Evolutionary conservation across 306 rosid genomes (phyloP), one percentile per base, ranked within the genome.

Genomic region (Vigna angularis): DNA sequence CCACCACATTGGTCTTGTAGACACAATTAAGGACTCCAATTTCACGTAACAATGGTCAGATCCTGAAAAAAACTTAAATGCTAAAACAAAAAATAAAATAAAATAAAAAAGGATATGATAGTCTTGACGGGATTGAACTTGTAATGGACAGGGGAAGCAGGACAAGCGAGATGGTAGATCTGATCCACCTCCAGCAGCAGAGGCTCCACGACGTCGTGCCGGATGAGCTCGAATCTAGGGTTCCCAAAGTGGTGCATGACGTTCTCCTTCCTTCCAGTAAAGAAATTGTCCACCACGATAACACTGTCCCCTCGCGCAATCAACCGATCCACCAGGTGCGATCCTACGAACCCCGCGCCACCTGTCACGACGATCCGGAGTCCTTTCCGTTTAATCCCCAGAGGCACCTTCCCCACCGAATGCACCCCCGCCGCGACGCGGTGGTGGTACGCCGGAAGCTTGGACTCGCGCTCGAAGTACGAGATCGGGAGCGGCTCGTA

Each of bases 131-230:
- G 98, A 89, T 94, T 94, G 93, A 94, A 94, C 78, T 94, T 92
- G 89, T 92, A 94, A 48, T 94, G 98, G 9, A 94, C 98, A 6
- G 98, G 98, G 50, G 98, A 90, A 45, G 98, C 98, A 16, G 98
- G 98, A 85, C 98, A 94, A 28, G 98, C 98, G 12, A 94, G 91
- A 66, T 92, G 98, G 82, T 94, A 92, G 98, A 94, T 94, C 97
- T 94, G 98, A 70, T 94, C 98, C 7, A 94, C 98, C 71, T 94
- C 98, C 10, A 94, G 91, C 57, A 94, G 83, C 2, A 94, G 91
- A 2, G 98, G 97, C 76, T 94, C 98, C 1, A 94, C 97, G 72
- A 94, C 98, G 86, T 94, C 98, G 91, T 94, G 98, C 2, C 98
- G 89, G 28, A 94, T 92, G 48, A 94, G 90, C 78, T 94, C 98